Evolutionary conservation across 2,329 filamentous ascomycete species (phyloP), one percentile per base, ranked within the genome.

Genomic region (Aspergillus hiratsukae): DNA sequence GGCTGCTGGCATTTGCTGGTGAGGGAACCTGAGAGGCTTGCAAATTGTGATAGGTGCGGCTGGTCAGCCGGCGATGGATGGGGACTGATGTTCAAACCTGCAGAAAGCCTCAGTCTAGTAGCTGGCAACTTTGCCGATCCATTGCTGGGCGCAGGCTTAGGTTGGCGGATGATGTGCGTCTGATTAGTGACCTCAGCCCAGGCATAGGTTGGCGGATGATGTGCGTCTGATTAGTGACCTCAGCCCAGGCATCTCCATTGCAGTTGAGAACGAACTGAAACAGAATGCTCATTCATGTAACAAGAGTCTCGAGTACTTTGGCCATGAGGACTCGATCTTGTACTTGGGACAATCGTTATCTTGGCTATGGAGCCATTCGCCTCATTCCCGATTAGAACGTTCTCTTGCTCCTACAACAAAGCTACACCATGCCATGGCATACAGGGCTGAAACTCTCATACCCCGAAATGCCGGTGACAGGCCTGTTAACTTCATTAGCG

Each of bases 131-230:
- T 61, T 56, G 61, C 37, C 54, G 53, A 56, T 57, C 52, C 48
- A 52, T 49, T 57, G 52, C 35, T 56, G 48, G 57, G 35, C 51
- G 40, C 51, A 60, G 52, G 55, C 54, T 58, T 35, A 35, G 14
- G 11, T 17, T 58, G 58, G 54, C 48, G 52, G 57, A 64, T 66
- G 64, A 65, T 66, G 61, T 65, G 64, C 64, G 63, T 63, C 56
- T 55, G 57, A 58, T 58, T 60, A 53, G 51, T 51, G 58, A 56
- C 58, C 54, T 51, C 54, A n/a, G n/a, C n/a, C n/a, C 51, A 60
- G 52, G 55, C 54, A 57, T 35, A 35, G 11, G 11, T 14, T 58
- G 60, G 54, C 48, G 52, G 57, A 64, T 66, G 64, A 65, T 66
- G 61, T 65, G 64, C 64, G 63, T 63, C 56, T 55, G 57, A 58